Conservation (phyloP, 1,284 basidiomycete genomes). For the Boletus hoseneyae region DNA sequence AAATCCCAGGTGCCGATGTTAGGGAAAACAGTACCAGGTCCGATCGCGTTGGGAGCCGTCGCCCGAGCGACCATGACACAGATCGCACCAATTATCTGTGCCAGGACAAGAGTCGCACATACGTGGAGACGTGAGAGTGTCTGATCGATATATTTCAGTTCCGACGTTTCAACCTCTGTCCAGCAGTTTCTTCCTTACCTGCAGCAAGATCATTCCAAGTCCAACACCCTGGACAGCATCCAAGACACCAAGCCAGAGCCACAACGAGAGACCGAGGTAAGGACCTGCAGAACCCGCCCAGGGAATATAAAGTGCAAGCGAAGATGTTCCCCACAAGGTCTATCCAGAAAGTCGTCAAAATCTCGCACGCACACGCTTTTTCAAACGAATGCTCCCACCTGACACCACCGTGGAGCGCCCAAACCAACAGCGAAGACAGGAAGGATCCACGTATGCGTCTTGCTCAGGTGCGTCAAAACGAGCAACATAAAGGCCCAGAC, state of each 20-base stretch:
- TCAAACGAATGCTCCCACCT: constrained; percentile 41
- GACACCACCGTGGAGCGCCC: constrained; percentile 90
- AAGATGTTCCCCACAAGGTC: constrained; percentile 87
- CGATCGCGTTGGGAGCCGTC: constrained; percentile 80
- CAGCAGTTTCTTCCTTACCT: constrained; percentile 41
- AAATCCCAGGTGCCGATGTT: constrained; percentile 88
- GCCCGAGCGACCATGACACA: constrained; percentile 85
- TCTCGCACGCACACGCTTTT: not conserved
- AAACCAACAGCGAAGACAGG: constrained; percentile 92
- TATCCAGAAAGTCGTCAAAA: constrained; percentile 30
- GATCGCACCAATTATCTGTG: constrained; percentile 78
- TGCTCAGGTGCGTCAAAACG: constrained; percentile 81
- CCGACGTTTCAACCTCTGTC: not conserved
- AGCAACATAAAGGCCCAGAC: constrained; percentile 78
- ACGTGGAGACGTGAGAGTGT: constrained; percentile 90
- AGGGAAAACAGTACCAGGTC: constrained; percentile 89
- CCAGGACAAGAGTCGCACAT: constrained; percentile 85
- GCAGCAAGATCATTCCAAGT: constrained; percentile 89
- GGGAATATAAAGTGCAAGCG: constrained; percentile 84
- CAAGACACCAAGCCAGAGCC: constrained; percentile 92
- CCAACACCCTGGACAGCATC: constrained; percentile 93
- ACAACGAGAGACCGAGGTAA: constrained; percentile 82
- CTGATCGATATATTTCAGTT: constrained; percentile 31
- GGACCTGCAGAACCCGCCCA: constrained; percentile 85
- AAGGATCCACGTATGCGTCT: constrained; percentile 90